Evolutionary conservation across 352 stramenopile species (phyloP).

Genomic region (Pythium biforme): DNA sequence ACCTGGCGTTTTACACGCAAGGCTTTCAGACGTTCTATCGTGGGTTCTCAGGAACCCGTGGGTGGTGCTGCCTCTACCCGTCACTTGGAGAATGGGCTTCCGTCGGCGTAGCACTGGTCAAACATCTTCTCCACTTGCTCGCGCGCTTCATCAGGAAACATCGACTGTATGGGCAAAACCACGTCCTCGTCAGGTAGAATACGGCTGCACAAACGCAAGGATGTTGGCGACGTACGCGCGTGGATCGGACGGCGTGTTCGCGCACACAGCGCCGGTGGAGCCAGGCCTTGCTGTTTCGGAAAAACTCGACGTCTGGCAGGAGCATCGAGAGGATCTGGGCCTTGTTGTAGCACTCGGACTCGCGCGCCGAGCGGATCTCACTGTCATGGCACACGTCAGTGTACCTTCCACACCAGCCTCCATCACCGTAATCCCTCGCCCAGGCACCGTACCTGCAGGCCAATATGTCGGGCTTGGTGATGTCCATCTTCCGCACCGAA

Average conservation of each 20-base stretch:
- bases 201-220: background rate
- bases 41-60: background rate
- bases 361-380: conserved; percentile 76
- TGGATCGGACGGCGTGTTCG: conserved; percentile 74
- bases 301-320: conserved; percentile 61
- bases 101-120: conserved; percentile 66
- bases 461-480: conserved; percentile 73
- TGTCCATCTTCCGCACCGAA: conserved; percentile 83
- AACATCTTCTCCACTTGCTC: conserved; percentile 81
- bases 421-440: background rate
- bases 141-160: conserved; percentile 68
- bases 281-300: conserved; percentile 60
- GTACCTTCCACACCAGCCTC: too few species aligned
- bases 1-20: background rate
- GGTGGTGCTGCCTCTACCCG: too few species aligned
- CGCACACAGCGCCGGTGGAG: conserved; percentile 66
- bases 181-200: background rate
- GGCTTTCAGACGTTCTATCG: background rate
- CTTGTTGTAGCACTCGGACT: conserved; percentile 84
- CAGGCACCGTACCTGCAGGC: conserved; percentile 56
- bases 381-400: too few species aligned
- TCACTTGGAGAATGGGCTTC: conserved; percentile 51
- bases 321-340: conserved; percentile 56
- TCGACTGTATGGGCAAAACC: conserved; percentile 43
- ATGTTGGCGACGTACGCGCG: conserved; percentile 40